Conservation (phyloP, 2,329 filamentous ascomycete species). For the Fusarium hainanense region DNA sequence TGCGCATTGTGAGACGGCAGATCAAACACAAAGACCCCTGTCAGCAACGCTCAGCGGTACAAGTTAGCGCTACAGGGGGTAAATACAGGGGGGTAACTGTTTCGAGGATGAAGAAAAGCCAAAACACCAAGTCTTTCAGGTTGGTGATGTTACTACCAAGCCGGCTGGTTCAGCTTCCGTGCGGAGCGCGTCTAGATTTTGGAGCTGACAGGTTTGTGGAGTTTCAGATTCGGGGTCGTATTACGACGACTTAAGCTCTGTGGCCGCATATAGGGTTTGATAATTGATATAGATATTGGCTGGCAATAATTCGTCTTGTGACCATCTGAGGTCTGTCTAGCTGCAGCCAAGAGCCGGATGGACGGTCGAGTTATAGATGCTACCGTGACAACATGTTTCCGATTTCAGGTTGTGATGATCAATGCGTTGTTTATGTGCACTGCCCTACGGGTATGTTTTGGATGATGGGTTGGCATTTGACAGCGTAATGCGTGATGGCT, state of each 20-base stretch:
- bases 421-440: neutral
- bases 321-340: neutral
- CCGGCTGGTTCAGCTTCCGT: conserved; percentile 27
- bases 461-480: neutral
- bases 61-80: neutral
- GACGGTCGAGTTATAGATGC: neutral
- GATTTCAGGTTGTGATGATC: neutral
- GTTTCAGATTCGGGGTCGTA: conserved; percentile 21
- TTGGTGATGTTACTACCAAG: conserved; percentile 7
- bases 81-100: neutral
- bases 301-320: neutral
- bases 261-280: neutral
- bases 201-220: neutral
- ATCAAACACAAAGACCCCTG: conserved; percentile 34
- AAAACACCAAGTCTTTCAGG: neutral
- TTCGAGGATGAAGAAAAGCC: neutral
- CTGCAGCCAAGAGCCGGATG: neutral
- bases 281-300: neutral
- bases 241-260: neutral
- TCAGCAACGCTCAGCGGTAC: neutral
- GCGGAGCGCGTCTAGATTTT: neutral
- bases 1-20: conserved; percentile 41
- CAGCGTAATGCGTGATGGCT: neutral
- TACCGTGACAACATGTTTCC: neutral
- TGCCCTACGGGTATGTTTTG: neutral